A percentile compares a stretch with the other conserved stretches of the same genome.
Conservation (phyloP, 2,329 filamentous ascomycete species). For the Coccinonectria pachysandricola region DNA sequence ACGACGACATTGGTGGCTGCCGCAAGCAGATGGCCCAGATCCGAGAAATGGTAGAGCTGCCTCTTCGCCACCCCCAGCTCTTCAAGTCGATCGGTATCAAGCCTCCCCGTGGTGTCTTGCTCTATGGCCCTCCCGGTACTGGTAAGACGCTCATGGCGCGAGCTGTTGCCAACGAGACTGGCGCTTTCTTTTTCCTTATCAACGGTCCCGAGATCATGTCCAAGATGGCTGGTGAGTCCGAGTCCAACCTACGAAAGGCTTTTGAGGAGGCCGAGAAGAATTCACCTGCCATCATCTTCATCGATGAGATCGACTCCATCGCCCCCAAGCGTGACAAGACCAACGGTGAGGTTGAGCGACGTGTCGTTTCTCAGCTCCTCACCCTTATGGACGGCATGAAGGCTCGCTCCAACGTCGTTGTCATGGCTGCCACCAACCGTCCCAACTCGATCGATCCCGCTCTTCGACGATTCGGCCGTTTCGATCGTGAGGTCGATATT, state of each 20-base stretch:
- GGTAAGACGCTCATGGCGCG: conserved; percentile 99
- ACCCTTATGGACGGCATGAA: conserved; percentile 99
- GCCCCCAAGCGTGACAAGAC: conserved; percentile 99
- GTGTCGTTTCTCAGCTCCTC: conserved; percentile 92
- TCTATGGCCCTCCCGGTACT: conserved; percentile 93
- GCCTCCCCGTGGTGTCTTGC: conserved; percentile 93
- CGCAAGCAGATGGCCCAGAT: conserved; percentile 99
- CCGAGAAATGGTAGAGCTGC: conserved; percentile 94
- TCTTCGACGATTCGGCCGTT: conserved; percentile 93
- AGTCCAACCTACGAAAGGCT: conserved; percentile 96
- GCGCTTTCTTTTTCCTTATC: conserved; percentile 98
- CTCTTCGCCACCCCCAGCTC: conserved; percentile 90
- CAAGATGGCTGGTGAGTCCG: conserved; percentile 99
- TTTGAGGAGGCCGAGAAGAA: conserved; percentile 99
- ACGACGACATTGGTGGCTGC: conserved; percentile 98
- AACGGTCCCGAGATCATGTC: conserved; percentile 99
- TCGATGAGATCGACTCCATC: conserved; percentile 98
- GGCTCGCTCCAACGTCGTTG: conserved; percentile 94
- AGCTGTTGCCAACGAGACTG: conserved; percentile 96
- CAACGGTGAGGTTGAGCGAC: conserved; percentile 95
- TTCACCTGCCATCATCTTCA: conserved; percentile 98
- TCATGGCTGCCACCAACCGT: conserved; percentile 98
- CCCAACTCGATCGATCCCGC: conserved; percentile 98
- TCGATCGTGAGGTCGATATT: conserved; percentile 98
- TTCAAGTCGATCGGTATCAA: conserved; percentile 99